Conservation (phyloP, 768 basidiomycete genomes). For the Mycena alexandri region DNA sequence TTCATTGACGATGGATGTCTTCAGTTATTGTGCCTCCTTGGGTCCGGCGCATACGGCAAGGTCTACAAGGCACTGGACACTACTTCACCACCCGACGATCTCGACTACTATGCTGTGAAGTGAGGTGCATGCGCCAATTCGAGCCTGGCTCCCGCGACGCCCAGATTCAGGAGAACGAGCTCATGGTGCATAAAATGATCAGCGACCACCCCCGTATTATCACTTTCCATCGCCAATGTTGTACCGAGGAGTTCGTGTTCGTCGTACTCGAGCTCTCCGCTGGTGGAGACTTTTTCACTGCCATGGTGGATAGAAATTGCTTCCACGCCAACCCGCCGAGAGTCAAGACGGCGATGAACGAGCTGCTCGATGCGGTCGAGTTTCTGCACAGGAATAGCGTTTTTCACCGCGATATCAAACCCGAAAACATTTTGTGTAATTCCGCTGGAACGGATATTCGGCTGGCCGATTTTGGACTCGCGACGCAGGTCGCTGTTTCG, state of each 20-base stretch:
- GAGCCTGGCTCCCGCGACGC: conserved; percentile 56
- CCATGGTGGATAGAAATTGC: conserved; percentile 53
- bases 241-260: conserved; percentile 63
- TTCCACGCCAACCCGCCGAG: conserved; percentile 59
- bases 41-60: conserved; percentile 42
- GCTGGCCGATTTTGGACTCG: conserved; percentile 69
- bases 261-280: conserved; percentile 53
- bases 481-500: conserved; percentile 41
- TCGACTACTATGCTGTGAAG: conserved; percentile 58
- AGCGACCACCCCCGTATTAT: conserved; percentile 55
- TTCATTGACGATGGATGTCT: conserved; percentile 54
- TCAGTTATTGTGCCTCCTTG: conserved; percentile 57
- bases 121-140: conserved; percentile 64
- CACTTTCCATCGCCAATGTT: conserved; percentile 58
- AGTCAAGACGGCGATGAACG: conserved; percentile 62
- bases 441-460: conserved; percentile 53
- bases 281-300: conserved; percentile 61
- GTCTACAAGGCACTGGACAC: conserved; percentile 39
- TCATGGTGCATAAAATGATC: conserved; percentile 49
- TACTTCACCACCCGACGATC: conserved; percentile 4
- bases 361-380: conserved; percentile 67
- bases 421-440: conserved; percentile 73
- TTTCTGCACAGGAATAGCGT: conserved; percentile 66
- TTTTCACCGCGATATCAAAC: conserved; percentile 71
- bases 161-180: conserved; percentile 62